Evolutionary conservation across 2,329 filamentous ascomycete species (phyloP), one percentile per base, ranked within the genome.

Genomic region (Arthroderma uncinatum): DNA sequence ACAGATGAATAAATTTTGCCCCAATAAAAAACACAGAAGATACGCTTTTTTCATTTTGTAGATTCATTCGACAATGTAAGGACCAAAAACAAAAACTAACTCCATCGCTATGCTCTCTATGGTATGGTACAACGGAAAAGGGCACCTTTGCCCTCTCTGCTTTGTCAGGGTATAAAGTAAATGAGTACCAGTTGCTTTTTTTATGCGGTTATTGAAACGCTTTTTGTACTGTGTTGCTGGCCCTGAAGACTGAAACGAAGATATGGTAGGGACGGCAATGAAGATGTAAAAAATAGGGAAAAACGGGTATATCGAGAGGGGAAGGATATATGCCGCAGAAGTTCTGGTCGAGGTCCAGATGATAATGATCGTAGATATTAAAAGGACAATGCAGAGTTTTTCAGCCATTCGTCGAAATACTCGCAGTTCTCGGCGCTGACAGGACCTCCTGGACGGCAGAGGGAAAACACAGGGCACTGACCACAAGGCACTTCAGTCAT

Each of bases 401-500:
- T 79, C 48, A 96, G 72, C 93, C 93, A 98, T 55, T 84, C 81
- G 61, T 87, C 81, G 67, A 95, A 96, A 68, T 98, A 98, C 56
- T 89, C 86, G 71, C 93, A 98, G 54, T 86, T 95, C 62, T 83
- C 86, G 0, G 92, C 89, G 65, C 86, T 94, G 21, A 98, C 89
- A 0, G 90, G 89, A 0, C 92, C 92, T 5, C 89, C 90, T 60
- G 95, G 89, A 62, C 89, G 86, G 69, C 93, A 98, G 1, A 97
- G 79, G 58, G 93, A 86, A 69, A 95, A 95, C 1, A 96, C 92
- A 0, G 93, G 93, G 71, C 93, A 98, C 57, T 83, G 80, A 1
- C 92, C 91, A 70, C 93, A 98, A 0, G 93, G 93, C 1, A 86
- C 85, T 70, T 96, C 90, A 1, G 88, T 94, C 63, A 92, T 82